A percentile compares a stretch with the other conserved stretches of the same genome.
Evolutionary conservation across 495 filamentous ascomycete genomes (phyloP).

Genomic region (Neurospora sp.): DNA sequence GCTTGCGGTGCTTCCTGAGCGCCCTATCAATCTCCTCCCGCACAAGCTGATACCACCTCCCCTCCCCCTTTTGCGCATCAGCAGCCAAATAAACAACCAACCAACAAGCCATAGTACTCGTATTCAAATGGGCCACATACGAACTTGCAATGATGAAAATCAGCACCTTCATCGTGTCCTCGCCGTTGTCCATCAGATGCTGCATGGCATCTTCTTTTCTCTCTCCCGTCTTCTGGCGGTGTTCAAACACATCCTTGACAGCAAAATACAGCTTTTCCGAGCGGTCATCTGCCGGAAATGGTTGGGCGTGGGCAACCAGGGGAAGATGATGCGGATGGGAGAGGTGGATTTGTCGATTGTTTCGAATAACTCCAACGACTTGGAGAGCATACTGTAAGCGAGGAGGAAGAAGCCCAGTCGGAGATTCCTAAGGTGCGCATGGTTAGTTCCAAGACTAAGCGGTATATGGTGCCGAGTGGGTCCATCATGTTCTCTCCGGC

Average conservation of each 20-base stretch:
- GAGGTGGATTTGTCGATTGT: constrained; percentile 22
- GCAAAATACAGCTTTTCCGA: constrained; percentile 31
- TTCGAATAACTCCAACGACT: constrained; percentile 27
- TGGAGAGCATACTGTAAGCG: constrained; percentile 12
- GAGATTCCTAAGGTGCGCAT: constrained; percentile 30
- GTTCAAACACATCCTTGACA: constrained; percentile 28
- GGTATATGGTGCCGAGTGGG: constrained; percentile 31
- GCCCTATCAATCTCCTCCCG: constrained; percentile 31
- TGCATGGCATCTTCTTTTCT: constrained; percentile 37
- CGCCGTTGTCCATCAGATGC: constrained; percentile 25
- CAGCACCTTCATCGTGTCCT: constrained; percentile 21
- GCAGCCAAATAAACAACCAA: constrained; percentile 30
- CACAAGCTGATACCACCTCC: constrained; percentile 25
- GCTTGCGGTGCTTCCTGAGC: neutral
- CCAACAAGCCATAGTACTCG: constrained; percentile 34
- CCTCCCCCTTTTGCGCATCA: constrained; percentile 11
- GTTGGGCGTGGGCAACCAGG: constrained; percentile 26
- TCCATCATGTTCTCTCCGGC: no score
- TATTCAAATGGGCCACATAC: constrained; percentile 26
- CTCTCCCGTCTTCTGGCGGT: constrained; percentile 25
- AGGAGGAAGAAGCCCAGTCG: constrained; percentile 31
- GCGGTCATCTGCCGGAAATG: constrained; percentile 21
- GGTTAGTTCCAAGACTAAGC: constrained; percentile 31
- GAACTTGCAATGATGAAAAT: constrained; percentile 13
- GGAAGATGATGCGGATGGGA: constrained; percentile 31